Evolutionary conservation across 352 stramenopile genomes (phyloP).

Genomic region (Phytophthora sojae): DNA sequence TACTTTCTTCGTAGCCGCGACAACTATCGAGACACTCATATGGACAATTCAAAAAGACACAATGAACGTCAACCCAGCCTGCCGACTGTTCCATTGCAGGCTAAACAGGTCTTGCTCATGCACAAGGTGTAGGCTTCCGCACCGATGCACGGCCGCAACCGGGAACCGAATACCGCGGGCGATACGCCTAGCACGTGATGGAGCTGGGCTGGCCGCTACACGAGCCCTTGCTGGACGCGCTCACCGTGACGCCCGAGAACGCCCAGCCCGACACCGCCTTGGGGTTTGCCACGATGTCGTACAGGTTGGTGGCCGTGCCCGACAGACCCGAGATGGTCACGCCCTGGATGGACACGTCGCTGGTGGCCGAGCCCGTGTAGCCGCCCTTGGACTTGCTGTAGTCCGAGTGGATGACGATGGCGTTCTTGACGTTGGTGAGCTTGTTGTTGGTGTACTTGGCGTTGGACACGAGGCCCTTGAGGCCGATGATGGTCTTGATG

Average conservation of each 20-base stretch:
- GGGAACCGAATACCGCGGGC: too few species aligned
- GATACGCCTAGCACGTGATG: not conserved
- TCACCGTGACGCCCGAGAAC: not conserved
- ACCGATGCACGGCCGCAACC: too few species aligned
- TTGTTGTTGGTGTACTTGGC: conserved; percentile 6
- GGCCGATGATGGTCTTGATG: conserved; percentile 5
- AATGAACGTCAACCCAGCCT: too few species aligned
- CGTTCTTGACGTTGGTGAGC: conserved; percentile 3
- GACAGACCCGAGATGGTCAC: conserved; percentile 13
- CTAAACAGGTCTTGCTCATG: not conserved
- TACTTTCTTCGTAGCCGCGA: too few species aligned
- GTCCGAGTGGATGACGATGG: conserved; percentile 21
- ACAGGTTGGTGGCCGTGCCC: conserved; percentile 24
- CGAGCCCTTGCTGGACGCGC: not conserved
- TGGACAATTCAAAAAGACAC: too few species aligned
- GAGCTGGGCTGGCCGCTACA: conserved; percentile 1
- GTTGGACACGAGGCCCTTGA: conserved; percentile 1
- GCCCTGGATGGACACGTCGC: conserved; percentile 2
- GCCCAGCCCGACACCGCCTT: conserved; percentile 22
- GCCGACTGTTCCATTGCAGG: too few species aligned
- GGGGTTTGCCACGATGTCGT: conserved; percentile 27
- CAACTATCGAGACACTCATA: too few species aligned
- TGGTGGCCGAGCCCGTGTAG: not conserved
- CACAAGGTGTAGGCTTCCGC: not conserved
- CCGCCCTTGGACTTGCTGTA: conserved; percentile 21